Conservation (phyloP, 495 filamentous ascomycete species). For the Aspergillus ellipticus region DNA sequence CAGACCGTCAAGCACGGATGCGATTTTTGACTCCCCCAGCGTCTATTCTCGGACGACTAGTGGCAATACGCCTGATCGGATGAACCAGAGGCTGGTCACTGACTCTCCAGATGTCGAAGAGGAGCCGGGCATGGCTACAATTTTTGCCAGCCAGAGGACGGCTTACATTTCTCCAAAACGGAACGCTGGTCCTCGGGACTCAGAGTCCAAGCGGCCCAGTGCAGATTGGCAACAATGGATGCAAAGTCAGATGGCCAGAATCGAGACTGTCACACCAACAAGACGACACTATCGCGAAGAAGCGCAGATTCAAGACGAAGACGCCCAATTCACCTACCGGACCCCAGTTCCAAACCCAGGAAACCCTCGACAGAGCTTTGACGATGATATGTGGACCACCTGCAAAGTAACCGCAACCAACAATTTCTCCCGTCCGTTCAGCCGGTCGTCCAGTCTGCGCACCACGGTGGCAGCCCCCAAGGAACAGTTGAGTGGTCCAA, state of each 20-base stretch:
- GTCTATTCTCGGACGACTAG: slow-evolving; percentile 55
- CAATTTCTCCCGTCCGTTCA: slow-evolving; percentile 40
- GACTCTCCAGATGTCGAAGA: slow-evolving; percentile 13
- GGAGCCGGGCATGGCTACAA: slow-evolving; percentile 42
- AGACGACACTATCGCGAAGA: slow-evolving; percentile 57
- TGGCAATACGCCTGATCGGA: slow-evolving; percentile 33
- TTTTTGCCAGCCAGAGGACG: slow-evolving; percentile 37
- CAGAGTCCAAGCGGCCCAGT: slow-evolving; percentile 20
- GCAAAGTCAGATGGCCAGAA: slow-evolving; percentile 38
- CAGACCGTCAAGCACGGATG: slow-evolving; percentile 5
- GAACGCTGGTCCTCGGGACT: neutral
- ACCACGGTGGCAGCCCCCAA: slow-evolving; percentile 24
- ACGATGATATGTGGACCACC: neutral
- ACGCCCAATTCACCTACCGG: neutral
- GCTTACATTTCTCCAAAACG: slow-evolving; percentile 36
- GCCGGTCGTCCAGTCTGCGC: slow-evolving; percentile 29
- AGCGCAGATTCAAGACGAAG: slow-evolving; percentile 55
- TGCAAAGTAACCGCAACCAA: slow-evolving; percentile 15
- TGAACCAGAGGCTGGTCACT: slow-evolving; percentile 10
- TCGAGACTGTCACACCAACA: slow-evolving; percentile 28
- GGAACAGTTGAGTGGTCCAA: neutral
- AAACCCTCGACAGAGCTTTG: slow-evolving; percentile 7
- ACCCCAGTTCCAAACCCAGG: slow-evolving; percentile 4
- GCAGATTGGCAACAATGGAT: slow-evolving; percentile 50
- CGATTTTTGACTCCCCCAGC: slow-evolving; percentile 40